Evolutionary conservation across 2,329 filamentous ascomycete genomes (phyloP).

Genomic region (Cladosporium halotolerans): DNA sequence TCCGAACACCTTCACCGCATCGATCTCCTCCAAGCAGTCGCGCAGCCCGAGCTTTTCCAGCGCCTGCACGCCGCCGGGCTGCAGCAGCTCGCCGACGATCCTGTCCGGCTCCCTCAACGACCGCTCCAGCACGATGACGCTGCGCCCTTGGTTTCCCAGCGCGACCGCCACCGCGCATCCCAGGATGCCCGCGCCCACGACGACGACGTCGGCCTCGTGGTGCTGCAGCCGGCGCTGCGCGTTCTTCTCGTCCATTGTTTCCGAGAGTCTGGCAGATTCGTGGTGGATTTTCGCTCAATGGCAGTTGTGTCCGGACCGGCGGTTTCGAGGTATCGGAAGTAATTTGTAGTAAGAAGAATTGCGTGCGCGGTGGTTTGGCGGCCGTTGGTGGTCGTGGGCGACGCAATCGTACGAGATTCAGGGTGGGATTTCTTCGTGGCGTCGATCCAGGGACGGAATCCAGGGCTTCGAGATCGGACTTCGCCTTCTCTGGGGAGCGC

Average conservation of each 20-base stretch:
- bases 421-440: neutral
- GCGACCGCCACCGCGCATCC: constrained; percentile 82
- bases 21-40: constrained; percentile 81
- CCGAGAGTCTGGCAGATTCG: neutral
- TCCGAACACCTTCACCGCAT: constrained; percentile 73
- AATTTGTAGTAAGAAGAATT: neutral
- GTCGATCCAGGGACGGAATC: constrained; percentile 3
- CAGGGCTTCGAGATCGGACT: constrained; percentile 2
- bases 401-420: constrained; percentile 1
- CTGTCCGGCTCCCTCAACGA: constrained; percentile 89
- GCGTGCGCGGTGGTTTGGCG: neutral
- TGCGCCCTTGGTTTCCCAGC: constrained; percentile 81
- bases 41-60: constrained; percentile 72
- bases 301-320: neutral
- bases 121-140: constrained; percentile 81
- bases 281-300: neutral
- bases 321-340: neutral
- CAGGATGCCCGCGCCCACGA: constrained; percentile 85
- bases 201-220: constrained; percentile 72
- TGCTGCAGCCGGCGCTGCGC: constrained; percentile 47
- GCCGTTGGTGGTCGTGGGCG: neutral
- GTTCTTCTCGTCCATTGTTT: constrained; percentile 6
- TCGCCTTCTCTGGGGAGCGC: neutral
- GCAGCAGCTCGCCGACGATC: constrained; percentile 91
- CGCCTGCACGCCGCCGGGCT: constrained; percentile 81